Base-by-base conservation (phyloP, 164 flowering plant species). In the Echeveria elegans region DNA sequence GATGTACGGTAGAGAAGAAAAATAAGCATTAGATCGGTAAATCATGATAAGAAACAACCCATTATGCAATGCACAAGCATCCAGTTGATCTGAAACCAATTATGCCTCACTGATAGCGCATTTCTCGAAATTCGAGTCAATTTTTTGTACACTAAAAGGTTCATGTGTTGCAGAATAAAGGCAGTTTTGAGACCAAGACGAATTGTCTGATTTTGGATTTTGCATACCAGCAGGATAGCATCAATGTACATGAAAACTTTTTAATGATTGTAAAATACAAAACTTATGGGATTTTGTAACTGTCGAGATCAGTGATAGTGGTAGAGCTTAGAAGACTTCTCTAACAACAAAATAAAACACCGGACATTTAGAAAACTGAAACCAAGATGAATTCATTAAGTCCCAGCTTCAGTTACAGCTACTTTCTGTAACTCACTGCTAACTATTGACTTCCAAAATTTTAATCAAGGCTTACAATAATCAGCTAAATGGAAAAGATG, bases 391-490 rank as follows among this genome's bases (percentile, higher is more conserved):
- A 56, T 56, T 56, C 32, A 56, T 56, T 56, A 56, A 18, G 14
- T 26, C 18, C 56, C 56, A 21, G 28, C 56, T 50, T 50, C 56
- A 50, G 28, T 50, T 50, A 56, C 32, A 56, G 15, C 61, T 28
- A 56, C 19, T 28, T 56, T 14, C 12, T 8, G 30, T 34, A 34
- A 34, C 7, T 34, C 5, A 3, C 37, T 34, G 37, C 7, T 34
- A 34, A 34, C 37, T 34, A 7, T 3, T 34, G 37, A 34, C 37
- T 9, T 43, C 0, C 11, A 43, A 12, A 43, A 5, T 53, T 53
- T 24, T 26, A 10, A 53, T 2, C 59, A 23, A 23, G 28, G 24
- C 11, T 69, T 72, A 72, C 73, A 74, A 23, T 68, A 43, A 43
- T 4, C 47, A 43, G 16, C 47, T 11, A 12, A 43, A 12, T 7